A percentile compares a stretch with the other conserved stretches of the same genome.
Conservation (phyloP, 306 rosid genomes). For the Quercus aquifolioides region DNA sequence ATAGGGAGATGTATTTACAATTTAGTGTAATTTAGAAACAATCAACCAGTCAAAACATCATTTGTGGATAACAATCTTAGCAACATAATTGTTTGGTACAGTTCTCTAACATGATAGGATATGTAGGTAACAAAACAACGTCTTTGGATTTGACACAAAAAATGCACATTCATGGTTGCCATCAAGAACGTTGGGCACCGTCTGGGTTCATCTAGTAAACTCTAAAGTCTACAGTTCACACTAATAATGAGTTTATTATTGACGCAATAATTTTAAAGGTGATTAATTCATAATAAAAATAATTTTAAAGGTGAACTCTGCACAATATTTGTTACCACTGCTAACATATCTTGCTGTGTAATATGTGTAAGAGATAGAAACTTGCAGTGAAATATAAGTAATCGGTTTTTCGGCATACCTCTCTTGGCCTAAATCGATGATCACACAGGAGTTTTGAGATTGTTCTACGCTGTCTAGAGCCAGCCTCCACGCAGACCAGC, state of each 20-base stretch:
- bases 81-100: constrained; percentile 29
- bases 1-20: not conserved
- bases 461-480: no score
- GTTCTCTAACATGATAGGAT: constrained; percentile 29
- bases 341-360: no score
- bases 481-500: no score
- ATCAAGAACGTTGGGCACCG: constrained; percentile 26
- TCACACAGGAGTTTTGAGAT: no score
- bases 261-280: no score
- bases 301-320: no score
- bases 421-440: no score
- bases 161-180: constrained; percentile 10
- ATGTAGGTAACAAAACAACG: constrained; percentile 23
- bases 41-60: constrained; percentile 16
- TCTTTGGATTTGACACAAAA: not conserved
- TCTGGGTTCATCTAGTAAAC: constrained; percentile 20
- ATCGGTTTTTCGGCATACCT: no score
- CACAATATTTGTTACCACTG: no score
- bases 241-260: not conserved
- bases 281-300: no score
- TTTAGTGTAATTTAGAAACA: constrained; percentile 42
- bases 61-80: constrained; percentile 9
- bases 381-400: no score
- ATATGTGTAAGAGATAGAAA: no score
- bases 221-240: not conserved